A percentile compares a stretch with the other conserved stretches of the same genome.
Conservation (phyloP, 495 filamentous ascomycete species). For the Lasiosphaeris hirsuta region DNA sequence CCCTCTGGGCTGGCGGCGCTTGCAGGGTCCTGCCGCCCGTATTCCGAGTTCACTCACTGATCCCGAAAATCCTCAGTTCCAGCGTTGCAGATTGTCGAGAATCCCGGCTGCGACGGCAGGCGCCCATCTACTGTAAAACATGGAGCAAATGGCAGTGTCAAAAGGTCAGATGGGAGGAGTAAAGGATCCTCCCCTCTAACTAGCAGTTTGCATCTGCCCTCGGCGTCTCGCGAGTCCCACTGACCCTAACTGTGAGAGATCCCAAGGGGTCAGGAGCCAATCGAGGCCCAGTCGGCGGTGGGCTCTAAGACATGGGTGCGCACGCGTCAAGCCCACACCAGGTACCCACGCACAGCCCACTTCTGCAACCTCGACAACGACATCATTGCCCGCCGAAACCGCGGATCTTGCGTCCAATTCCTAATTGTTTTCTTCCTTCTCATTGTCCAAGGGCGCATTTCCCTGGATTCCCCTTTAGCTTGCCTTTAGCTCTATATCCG, state of each 20-base stretch:
- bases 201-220: not conserved
- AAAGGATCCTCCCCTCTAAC: not conserved
- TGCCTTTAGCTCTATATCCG: no score
- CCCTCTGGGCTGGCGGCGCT: not conserved
- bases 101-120: no score
- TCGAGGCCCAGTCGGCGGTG: conserved; percentile 4
- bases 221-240: not conserved
- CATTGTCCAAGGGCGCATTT: no score
- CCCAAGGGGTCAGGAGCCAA: conserved; percentile 14
- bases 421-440: not conserved
- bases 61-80: no score
- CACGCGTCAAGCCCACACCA: conserved; percentile 9
- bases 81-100: no score
- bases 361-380: not conserved
- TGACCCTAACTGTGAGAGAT: not conserved
- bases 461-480: no score
- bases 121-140: no score
- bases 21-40: not conserved
- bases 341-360: no score
- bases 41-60: no score
- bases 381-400: not conserved
- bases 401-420: not conserved
- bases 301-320: conserved; percentile 12
- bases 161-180: conserved; percentile 9
- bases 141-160: not conserved